A percentile compares a stretch with the other conserved stretches of the same genome.
Conservation (phyloP, 768 basidiomycete genomes). For the Lyophyllum semitale region DNA sequence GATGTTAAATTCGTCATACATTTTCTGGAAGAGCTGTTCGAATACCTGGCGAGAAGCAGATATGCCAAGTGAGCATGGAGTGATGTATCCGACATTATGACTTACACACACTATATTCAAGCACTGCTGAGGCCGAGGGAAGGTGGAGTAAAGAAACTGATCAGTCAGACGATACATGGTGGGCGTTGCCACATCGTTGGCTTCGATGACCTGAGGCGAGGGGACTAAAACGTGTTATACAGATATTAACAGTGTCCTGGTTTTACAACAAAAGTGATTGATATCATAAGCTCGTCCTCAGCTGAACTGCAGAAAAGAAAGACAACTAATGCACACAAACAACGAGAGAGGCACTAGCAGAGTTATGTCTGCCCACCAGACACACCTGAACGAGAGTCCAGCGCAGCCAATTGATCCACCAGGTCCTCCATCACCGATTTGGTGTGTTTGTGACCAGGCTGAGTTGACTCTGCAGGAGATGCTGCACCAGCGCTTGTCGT, state of each 20-base stretch:
- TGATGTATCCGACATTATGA: background rate
- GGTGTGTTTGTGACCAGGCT: conserved; percentile 22
- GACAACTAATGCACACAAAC: background rate
- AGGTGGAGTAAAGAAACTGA: background rate
- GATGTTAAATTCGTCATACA: background rate
- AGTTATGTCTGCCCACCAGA: conserved; percentile 5
- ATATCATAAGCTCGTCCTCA: background rate
- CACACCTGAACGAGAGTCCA: conserved; percentile 42
- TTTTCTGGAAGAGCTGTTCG: background rate
- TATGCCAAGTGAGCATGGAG: background rate
- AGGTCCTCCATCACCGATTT: conserved; percentile 79
- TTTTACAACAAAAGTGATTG: background rate
- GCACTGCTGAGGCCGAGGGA: background rate
- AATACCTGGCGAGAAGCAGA: background rate
- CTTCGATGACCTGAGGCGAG: background rate
- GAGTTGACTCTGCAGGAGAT: conserved; percentile 2
- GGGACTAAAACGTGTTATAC: background rate
- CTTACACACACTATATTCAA: background rate
- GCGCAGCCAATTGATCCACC: conserved; percentile 75
- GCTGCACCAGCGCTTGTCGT: conserved; percentile 22
- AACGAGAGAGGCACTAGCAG: background rate
- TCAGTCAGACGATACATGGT: background rate
- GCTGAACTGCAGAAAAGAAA: background rate
- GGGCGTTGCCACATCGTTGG: background rate
- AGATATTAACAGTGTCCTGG: background rate